Conservation (phyloP, 108 stramenopile genomes). For the Licmophora abbreviata region DNA sequence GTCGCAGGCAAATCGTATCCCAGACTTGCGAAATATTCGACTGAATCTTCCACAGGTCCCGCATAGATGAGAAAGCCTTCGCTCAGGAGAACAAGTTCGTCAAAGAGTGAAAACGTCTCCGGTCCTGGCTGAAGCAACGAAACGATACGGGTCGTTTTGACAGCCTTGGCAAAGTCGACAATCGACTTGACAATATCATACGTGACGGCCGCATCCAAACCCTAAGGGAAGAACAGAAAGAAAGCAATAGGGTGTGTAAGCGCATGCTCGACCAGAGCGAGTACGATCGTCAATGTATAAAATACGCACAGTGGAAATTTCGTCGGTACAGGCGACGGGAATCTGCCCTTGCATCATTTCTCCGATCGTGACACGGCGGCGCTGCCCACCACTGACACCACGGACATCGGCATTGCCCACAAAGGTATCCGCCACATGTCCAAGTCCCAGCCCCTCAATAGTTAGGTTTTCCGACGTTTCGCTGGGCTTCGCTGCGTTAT, state of each 20-base stretch:
- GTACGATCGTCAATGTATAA: too few species aligned
- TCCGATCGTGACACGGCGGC: slow-evolving; percentile 72
- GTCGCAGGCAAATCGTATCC: slow-evolving; percentile 57
- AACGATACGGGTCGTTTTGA: slow-evolving; percentile 52
- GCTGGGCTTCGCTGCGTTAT: slow-evolving; percentile 6
- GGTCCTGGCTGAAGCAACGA: slow-evolving; percentile 92
- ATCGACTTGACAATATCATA: slow-evolving; percentile 51
- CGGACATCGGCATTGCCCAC: slow-evolving; percentile 77
- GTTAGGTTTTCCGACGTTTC: slow-evolving; percentile 30
- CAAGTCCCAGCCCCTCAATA: slow-evolving; percentile 50
- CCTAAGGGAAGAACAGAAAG: too few species aligned
- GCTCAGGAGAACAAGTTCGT: slow-evolving; percentile 73
- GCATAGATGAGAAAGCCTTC: slow-evolving; percentile 81
- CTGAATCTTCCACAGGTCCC: slow-evolving; percentile 66
- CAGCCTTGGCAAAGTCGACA: slow-evolving; percentile 25
- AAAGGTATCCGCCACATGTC: slow-evolving; percentile 56
- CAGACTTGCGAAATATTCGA: slow-evolving; percentile 60
- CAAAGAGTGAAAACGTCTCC: slow-evolving; percentile 87
- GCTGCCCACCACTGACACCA: slow-evolving; percentile 73
- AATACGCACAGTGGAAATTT: slow-evolving; percentile 81
- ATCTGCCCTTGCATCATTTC: slow-evolving; percentile 70
- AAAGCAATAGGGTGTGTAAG: too few species aligned
- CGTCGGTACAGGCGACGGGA: slow-evolving; percentile 75
- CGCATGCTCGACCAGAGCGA: too few species aligned
- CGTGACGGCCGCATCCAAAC: slow-evolving; percentile 73